A percentile compares a stretch with the other conserved stretches of the same genome.
Evolutionary conservation across 495 filamentous ascomycete genomes (phyloP).

Genomic region (Daldinia loculata): DNA sequence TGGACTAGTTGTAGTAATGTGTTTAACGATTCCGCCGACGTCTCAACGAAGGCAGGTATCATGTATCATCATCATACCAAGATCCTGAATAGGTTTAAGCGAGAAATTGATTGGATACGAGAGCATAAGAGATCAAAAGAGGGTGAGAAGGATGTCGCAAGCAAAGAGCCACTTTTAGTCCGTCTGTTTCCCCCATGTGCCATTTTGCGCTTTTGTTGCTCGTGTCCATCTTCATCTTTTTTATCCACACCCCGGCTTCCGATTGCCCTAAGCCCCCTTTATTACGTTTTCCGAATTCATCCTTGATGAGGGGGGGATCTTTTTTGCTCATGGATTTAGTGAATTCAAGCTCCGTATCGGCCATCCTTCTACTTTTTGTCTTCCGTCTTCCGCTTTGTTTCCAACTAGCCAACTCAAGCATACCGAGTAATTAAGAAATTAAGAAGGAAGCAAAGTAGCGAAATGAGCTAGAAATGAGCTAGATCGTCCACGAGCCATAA

Average conservation of each 20-base stretch:
- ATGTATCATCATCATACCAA: constrained; percentile 31
- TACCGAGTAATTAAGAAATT: constrained; percentile 21
- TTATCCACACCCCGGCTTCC: constrained; percentile 16
- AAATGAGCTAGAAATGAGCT: constrained; percentile 21
- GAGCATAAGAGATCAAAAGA: neutral
- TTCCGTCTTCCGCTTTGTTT: constrained; percentile 24
- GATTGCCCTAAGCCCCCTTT: constrained; percentile 32
- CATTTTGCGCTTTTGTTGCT: constrained; percentile 1
- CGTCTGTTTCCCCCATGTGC: constrained; percentile 3
- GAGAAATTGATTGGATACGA: constrained; percentile 37
- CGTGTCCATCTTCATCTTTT: constrained; percentile 28
- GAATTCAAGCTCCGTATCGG: constrained; percentile 28
- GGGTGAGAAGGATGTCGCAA: constrained; percentile 25
- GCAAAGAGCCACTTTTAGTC: constrained; percentile 21
- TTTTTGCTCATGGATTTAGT: constrained; percentile 18
- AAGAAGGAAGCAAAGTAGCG: constrained; percentile 9
- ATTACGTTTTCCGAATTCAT: constrained; percentile 41
- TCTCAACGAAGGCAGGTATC: constrained; percentile 11
- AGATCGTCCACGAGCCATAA: neutral
- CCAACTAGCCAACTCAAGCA: constrained; percentile 21
- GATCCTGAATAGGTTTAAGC: constrained; percentile 36
- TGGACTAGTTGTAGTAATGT: constrained; percentile 11
- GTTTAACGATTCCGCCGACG: constrained; percentile 22
- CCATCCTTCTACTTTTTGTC: constrained; percentile 24
- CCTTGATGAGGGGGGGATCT: constrained; percentile 1